Conservation (phyloP, 331 rosid genomes). For the Cydonia oblonga region DNA sequence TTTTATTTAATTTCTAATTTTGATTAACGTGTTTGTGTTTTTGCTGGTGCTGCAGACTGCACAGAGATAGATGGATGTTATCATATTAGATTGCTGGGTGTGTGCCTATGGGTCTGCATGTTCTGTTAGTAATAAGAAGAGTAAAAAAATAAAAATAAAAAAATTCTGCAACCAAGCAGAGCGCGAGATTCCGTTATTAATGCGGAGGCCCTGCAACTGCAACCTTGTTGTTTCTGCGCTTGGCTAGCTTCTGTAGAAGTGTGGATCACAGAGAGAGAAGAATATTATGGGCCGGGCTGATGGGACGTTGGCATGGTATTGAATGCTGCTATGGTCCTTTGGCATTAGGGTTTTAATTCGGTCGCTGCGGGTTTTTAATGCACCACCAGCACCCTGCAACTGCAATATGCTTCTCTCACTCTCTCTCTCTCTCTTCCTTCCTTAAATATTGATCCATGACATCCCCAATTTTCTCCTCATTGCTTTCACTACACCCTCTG, state of each 20-base stretch:
- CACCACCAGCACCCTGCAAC: background rate
- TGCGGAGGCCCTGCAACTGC: background rate
- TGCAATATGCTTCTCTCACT: background rate
- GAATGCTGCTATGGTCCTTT: slow-evolving; percentile 12
- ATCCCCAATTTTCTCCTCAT: slow-evolving; percentile 3
- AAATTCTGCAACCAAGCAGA: background rate
- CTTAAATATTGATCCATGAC: slow-evolving; percentile 5
- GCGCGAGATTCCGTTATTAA: slow-evolving; percentile 8
- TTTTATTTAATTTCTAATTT: too few relatives aligned
- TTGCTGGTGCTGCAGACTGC: background rate
- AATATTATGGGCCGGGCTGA: background rate
- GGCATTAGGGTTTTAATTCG: slow-evolving; percentile 8
- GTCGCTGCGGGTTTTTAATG: slow-evolving; percentile 19
- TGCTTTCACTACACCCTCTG: background rate
- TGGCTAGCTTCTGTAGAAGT: background rate
- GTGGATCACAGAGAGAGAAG: background rate
- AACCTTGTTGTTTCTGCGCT: background rate
- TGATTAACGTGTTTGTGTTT: background rate
- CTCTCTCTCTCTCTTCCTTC: background rate
- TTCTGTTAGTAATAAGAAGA: background rate
- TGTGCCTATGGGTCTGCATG: background rate
- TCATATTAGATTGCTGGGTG: background rate
- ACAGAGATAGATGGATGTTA: too few relatives aligned
- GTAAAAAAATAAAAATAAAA: fast-evolving
- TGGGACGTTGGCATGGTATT: background rate